Conservation (phyloP, 345 rosid genomes). For the Citrus sp. region DNA sequence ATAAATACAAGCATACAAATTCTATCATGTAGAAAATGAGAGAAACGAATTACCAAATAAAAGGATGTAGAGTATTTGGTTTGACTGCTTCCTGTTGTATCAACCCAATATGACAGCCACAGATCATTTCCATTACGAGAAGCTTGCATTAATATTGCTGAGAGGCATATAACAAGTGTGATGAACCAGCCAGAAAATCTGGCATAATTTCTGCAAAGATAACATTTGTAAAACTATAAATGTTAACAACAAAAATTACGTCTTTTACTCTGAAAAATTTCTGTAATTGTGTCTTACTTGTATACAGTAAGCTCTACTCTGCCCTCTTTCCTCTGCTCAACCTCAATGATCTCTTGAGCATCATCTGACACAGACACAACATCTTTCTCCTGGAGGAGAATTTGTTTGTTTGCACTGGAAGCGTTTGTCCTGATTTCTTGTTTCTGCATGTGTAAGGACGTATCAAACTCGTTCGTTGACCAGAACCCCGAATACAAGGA, state of each 20-base stretch:
- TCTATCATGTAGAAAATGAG: background rate
- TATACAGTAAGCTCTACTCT: slow-evolving; percentile 71
- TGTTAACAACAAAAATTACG: background rate
- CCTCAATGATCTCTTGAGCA: slow-evolving; percentile 50
- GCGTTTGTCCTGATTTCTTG: slow-evolving; percentile 18
- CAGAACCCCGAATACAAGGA: slow-evolving; percentile 45
- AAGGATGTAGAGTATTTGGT: slow-evolving; percentile 59
- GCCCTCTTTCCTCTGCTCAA: slow-evolving; percentile 80
- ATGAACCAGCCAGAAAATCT: slow-evolving; percentile 74
- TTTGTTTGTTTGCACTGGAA: slow-evolving; percentile 26
- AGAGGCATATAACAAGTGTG: slow-evolving; percentile 52
- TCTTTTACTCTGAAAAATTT: background rate
- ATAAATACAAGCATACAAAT: background rate
- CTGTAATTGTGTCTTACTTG: slow-evolving; percentile 44
- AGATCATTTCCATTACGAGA: slow-evolving; percentile 92
- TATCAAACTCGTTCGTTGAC: slow-evolving; percentile 46
- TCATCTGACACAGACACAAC: slow-evolving; percentile 29
- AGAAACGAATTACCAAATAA: slow-evolving; percentile 53
- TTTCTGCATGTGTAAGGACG: slow-evolving; percentile 23
- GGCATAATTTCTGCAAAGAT: slow-evolving; percentile 69
- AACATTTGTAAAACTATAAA: background rate
- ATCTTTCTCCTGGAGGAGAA: slow-evolving; percentile 24
- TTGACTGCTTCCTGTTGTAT: slow-evolving; percentile 51
- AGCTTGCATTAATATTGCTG: slow-evolving; percentile 92
- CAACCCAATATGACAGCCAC: slow-evolving; percentile 95